These are phyloP conservation scores for Scedosporium boydii DNA, from an alignment of 2,329 filamentous ascomycete species.

Conservation along the genomic window DNA sequence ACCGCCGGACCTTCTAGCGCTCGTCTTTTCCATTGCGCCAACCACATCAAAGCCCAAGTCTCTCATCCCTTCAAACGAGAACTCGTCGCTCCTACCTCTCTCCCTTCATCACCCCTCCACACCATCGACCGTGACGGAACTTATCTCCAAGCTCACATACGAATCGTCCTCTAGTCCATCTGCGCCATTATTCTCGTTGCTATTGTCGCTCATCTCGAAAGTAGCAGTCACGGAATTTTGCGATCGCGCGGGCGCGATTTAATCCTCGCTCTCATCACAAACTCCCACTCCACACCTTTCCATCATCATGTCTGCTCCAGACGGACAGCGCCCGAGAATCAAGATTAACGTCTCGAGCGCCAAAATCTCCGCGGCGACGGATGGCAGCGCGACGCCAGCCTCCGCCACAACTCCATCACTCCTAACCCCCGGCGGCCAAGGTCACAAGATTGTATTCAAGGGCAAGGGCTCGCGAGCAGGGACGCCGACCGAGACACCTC, in stretches of 20 bases:
- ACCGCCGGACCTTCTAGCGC: too few species aligned
- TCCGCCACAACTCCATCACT: slow-evolving; percentile 11
- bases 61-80: too few species aligned
- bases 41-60: too few species aligned
- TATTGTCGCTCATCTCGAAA: neutral
- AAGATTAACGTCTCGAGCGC: slow-evolving; percentile 15
- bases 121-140: too few species aligned
- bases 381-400: slow-evolving; percentile 11
- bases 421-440: slow-evolving; percentile 7
- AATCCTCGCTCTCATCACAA: neutral
- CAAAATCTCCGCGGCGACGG: slow-evolving; percentile 9
- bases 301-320: slow-evolving; percentile 2
- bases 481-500: slow-evolving; percentile 20
- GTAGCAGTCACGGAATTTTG: neutral
- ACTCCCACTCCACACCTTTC: neutral
- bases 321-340: slow-evolving; percentile 14
- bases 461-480: slow-evolving; percentile 26
- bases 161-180: neutral
- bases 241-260: neutral
- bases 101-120: too few species aligned
- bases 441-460: slow-evolving; percentile 29
- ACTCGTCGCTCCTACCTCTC: too few species aligned
- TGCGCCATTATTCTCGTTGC: neutral
- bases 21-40: too few species aligned
- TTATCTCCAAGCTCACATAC: too few species aligned